Evolutionary conservation across 1,284 basidiomycete genomes (phyloP).

Genomic region (Naganishia cerealis): DNA sequence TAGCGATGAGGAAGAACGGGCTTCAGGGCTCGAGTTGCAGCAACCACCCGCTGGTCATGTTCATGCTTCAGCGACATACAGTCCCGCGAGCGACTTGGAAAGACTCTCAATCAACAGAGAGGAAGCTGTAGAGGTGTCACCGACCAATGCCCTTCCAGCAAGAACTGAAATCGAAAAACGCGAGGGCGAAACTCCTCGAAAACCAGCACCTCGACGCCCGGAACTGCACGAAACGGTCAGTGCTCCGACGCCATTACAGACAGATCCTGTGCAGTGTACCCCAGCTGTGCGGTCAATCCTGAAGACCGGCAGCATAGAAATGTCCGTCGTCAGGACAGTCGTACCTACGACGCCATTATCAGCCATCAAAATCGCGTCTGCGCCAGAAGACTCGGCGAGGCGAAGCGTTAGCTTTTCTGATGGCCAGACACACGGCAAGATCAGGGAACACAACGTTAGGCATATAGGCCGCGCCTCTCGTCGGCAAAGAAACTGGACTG

Average conservation of each 20-base stretch:
- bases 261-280: constrained; percentile 8
- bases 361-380: constrained; percentile 18
- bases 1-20: not conserved
- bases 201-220: not conserved
- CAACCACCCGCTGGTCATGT: not conserved
- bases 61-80: not conserved
- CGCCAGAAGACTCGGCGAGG: constrained; percentile 55
- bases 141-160: not conserved
- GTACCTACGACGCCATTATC: constrained; percentile 13
- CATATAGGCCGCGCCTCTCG: constrained; percentile 19
- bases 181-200: constrained; percentile 4
- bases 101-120: not conserved
- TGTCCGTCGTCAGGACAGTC: constrained; percentile 5
- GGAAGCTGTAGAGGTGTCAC: not conserved
- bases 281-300: constrained; percentile 15
- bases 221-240: constrained; percentile 6
- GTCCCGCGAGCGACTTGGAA: not conserved
- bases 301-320: constrained; percentile 23
- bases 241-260: constrained; percentile 21
- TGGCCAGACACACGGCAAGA: constrained; percentile 78
- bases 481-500: constrained; percentile 31
- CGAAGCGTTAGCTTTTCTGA: constrained; percentile 94
- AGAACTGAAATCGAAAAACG: not conserved
- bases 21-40: not conserved
- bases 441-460: constrained; percentile 26